Base-by-base conservation (phyloP, 2,329 filamentous ascomycete genomes). In the Furcasterigmium sp. region DNA sequence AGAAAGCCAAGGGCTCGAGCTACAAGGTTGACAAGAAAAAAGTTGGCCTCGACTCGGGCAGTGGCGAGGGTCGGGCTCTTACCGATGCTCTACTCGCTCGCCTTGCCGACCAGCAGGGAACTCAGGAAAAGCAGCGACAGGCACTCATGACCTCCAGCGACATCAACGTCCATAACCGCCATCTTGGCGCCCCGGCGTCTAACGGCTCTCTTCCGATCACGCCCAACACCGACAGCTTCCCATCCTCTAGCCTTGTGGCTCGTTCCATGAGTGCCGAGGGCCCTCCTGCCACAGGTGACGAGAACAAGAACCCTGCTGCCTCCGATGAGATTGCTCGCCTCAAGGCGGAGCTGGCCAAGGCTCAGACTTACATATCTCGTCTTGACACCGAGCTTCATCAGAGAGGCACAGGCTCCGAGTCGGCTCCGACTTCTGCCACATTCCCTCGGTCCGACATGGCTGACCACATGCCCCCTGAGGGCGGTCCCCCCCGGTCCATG, bases 51-150 rank as follows among this genome's bases (percentile, higher is more conserved):
- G 32, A 35, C 32, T 17, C 17, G 11, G 32, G n/a, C 15, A 15
- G 17, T 29, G 21, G 19, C 30, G 17, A 23, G n/a, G 30, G 11
- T 20, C 35, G 21, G 29, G 20, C 19, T 7, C 37, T 44, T 8
- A 80, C 91, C 72, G 87, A 93, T 54, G 82, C 82, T 46, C 77
- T 90, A 41, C 69, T 90, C 50, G 79, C 84, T 44, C 85, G 83
- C 58, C 73, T 91, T 38, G 79, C 80, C n/a, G 82, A 90, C 60
- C 84, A 89, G 55, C 79, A 84, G 55, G 68, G 69, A 35, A 60
- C 72, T n/a, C 63, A 84, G 39, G 70, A 70, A 40, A 74, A 79
- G 60, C 80, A 85, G 56, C 76, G 75, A 47, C 70, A 78, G 45
- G 69, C 70, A 41, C 58, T 78, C 35, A 75, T 73, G 45, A 55